phyloP scores from a whole-genome alignment of 179 eudicot species.

The Gypsophila paniculata region DNA sequence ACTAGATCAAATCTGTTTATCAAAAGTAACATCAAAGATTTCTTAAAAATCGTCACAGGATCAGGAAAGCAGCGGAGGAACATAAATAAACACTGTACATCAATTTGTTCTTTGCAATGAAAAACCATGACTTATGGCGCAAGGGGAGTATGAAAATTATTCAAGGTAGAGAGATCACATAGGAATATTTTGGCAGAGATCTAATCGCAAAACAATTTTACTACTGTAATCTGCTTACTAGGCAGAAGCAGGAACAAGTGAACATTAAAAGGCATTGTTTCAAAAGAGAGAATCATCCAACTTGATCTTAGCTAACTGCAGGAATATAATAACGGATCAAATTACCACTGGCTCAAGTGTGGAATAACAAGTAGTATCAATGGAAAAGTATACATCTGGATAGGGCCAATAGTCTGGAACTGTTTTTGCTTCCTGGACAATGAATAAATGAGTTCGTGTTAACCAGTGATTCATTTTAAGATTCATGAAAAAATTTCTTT shows the following conservation, averaged over 20 bases:
- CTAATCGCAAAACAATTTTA: background rate
- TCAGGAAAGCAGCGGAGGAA: background rate
- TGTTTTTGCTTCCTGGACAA: slow-evolving; percentile 78
- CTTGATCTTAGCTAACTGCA: background rate
- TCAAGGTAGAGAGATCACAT: background rate
- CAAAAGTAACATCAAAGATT: background rate
- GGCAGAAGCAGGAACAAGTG: background rate
- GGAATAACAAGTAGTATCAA: slow-evolving; percentile 95
- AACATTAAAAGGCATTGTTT: background rate
- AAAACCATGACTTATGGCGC: background rate
- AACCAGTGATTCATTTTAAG: background rate
- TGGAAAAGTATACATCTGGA: slow-evolving; percentile 97
- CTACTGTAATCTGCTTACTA: background rate
- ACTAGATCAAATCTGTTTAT: background rate
- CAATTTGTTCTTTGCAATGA: too few relatives aligned
- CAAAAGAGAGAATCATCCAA: background rate
- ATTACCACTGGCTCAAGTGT: slow-evolving; percentile 94
- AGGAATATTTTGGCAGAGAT: background rate
- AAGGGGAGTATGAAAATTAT: background rate
- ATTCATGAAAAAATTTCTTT: background rate
- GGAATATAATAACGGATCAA: background rate
- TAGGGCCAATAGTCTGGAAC: slow-evolving; percentile 51
- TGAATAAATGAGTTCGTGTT: slow-evolving; percentile 3
- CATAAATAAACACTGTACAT: too few relatives aligned
- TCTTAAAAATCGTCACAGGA: background rate